phyloP scores from a whole-genome alignment of 306 rosid genomes.

The Sphenostylis stenocarpa region DNA sequence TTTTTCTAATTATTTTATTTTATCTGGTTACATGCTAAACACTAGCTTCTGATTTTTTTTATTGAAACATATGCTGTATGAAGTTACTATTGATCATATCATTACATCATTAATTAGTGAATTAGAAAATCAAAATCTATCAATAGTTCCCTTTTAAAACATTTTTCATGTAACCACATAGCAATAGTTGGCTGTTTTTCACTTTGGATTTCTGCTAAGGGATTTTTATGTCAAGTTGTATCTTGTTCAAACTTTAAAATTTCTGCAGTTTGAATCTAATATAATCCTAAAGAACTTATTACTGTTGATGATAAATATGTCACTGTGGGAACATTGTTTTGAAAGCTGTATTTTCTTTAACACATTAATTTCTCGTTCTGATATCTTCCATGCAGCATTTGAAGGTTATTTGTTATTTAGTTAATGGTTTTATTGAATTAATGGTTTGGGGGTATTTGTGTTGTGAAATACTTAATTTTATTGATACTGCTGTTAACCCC shows the following conservation, averaged over 20 bases:
- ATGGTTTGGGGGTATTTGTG: background rate
- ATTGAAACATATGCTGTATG: background rate
- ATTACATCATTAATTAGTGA: background rate
- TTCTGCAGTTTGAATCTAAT: conserved; percentile 1
- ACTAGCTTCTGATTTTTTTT: background rate
- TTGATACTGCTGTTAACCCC: background rate
- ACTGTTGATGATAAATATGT: conserved; percentile 13
- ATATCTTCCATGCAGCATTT: background rate
- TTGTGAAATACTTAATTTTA: background rate
- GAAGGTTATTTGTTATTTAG: conserved; percentile 10
- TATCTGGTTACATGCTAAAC: background rate
- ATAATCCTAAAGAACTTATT: conserved; percentile 10
- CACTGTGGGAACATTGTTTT: background rate
- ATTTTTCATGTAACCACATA: background rate
- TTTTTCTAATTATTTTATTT: background rate
- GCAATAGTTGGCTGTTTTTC: conserved; percentile 22
- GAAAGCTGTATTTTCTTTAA: conserved; percentile 14
- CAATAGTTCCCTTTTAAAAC: background rate
- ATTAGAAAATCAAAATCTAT: conserved; percentile 17
- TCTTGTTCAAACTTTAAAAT: background rate
- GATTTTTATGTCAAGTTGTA: conserved; percentile 5
- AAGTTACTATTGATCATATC: background rate
- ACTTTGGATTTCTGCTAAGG: background rate
- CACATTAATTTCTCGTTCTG: background rate
- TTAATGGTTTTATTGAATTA: background rate